Percentiles rank a stretch among this genome's conserved stretches.
phyloP scores from a whole-genome alignment of 176 grass and related monocot genomes.

The Avena insularis region DNA sequence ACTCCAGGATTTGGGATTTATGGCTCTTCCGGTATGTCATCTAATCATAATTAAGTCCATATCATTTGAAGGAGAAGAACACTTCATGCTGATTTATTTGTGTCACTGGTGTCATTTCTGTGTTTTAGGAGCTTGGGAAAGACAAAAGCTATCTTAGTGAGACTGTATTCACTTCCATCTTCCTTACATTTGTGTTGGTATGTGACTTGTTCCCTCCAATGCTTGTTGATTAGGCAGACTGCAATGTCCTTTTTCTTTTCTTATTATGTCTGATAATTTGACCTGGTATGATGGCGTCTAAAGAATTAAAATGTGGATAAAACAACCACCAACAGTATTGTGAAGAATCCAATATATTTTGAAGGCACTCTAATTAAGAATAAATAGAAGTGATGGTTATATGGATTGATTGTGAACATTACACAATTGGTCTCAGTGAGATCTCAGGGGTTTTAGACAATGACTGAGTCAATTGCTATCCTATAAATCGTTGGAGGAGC shows the following conservation, averaged over 20 bases:
- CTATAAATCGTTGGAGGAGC: constrained; percentile 9
- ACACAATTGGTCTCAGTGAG: constrained; percentile 2
- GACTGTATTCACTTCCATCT: constrained; percentile 84
- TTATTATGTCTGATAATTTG: constrained; percentile 33
- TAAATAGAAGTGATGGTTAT: constrained; percentile 18
- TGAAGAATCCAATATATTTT: not conserved
- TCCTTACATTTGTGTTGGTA: constrained; percentile 91
- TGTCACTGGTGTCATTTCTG: constrained; percentile 8
- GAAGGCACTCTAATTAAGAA: not conserved
- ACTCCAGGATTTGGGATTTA: constrained; percentile 95
- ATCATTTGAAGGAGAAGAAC: constrained; percentile 33
- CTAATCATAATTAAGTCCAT: not conserved
- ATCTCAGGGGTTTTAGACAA: not conserved
- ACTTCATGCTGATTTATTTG: constrained; percentile 32
- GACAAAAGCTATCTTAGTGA: constrained; percentile 92
- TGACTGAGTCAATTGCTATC: not conserved
- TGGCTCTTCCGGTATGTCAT: constrained; percentile 82
- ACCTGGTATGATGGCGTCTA: constrained; percentile 6
- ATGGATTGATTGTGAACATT: constrained; percentile 23
- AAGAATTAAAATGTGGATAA: constrained; percentile 11
- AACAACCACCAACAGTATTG: not conserved
- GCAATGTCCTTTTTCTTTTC: not conserved
- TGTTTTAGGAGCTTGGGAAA: constrained; percentile 81
- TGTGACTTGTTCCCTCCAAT: constrained; percentile 33
- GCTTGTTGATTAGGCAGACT: constrained; percentile 26